phyloP scores from a whole-genome alignment of 306 rosid species.

The Prunus campanulata region DNA sequence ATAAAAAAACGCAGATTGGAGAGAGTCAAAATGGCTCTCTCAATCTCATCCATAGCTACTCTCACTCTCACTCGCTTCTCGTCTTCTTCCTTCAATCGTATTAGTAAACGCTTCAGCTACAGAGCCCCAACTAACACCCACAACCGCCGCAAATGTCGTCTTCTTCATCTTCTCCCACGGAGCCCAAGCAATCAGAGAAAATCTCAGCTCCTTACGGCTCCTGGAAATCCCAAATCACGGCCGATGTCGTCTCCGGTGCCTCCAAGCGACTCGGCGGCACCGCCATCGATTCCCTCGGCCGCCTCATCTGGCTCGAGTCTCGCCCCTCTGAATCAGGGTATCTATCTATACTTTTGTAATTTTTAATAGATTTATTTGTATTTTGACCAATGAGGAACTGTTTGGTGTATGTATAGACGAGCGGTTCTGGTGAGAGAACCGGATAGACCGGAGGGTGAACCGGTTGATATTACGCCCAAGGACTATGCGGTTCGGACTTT shows the following conservation, averaged over 20 bases:
- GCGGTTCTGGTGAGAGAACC: constrained; percentile 79
- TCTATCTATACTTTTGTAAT: not conserved
- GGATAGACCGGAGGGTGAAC: constrained; percentile 49
- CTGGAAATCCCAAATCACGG: constrained; percentile 86
- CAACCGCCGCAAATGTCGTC: constrained; percentile 43
- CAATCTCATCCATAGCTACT: not conserved
- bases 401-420: constrained; percentile 45
- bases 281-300: constrained; percentile 61
- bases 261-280: constrained; percentile 77
- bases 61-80: constrained; percentile 25
- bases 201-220: constrained; percentile 74
- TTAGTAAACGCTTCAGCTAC: constrained; percentile 11
- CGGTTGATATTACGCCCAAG: constrained; percentile 79
- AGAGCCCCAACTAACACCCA: not conserved
- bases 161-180: constrained; percentile 16
- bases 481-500: constrained; percentile 75
- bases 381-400: not conserved
- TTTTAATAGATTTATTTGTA: not conserved
- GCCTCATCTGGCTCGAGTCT: constrained; percentile 84
- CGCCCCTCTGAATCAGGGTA: constrained; percentile 90
- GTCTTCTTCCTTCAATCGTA: not conserved
- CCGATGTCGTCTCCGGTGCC: constrained; percentile 86
- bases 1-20: not conserved
- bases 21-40: constrained; percentile 17
- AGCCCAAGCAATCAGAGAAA: constrained; percentile 28